Evolutionary conservation across 768 basidiomycete genomes (phyloP).

Genomic region (Rhodosporidiobolus odoratus): DNA sequence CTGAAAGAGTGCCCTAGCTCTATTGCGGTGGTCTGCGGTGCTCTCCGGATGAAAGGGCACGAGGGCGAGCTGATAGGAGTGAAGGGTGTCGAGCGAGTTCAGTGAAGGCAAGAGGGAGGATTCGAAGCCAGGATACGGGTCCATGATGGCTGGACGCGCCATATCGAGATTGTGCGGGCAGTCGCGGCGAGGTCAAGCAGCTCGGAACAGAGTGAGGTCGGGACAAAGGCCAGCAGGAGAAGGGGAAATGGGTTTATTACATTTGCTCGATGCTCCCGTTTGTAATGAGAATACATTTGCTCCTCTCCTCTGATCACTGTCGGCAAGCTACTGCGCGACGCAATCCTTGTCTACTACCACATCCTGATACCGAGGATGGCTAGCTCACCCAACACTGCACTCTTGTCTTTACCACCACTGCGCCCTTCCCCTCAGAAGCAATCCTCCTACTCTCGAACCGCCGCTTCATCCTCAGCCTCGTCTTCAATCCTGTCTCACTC

Average conservation of each 20-base stretch:
- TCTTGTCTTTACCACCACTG: constrained; percentile 2
- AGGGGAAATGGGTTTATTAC: too few species aligned
- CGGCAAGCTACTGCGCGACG: too few species aligned
- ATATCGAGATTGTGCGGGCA: too few species aligned
- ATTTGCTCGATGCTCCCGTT: too few species aligned
- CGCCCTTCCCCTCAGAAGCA: constrained; percentile 1
- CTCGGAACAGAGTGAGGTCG: too few species aligned
- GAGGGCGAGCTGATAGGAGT: not conserved
- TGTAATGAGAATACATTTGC: too few species aligned
- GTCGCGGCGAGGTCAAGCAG: too few species aligned
- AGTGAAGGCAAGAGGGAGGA: not conserved
- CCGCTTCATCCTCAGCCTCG: not conserved
- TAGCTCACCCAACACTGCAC: not conserved
- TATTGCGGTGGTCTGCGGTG: not conserved
- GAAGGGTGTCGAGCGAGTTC: not conserved
- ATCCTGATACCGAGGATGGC: too few species aligned
- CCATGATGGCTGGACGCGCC: not conserved
- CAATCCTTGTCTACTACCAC: too few species aligned
- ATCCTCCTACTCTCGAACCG: constrained; percentile 7
- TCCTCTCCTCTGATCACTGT: too few species aligned
- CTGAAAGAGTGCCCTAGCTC: not conserved
- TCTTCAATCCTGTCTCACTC: not conserved
- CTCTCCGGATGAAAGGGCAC: not conserved
- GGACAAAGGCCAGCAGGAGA: too few species aligned
- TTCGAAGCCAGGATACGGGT: not conserved